Evolutionary conservation across 805 yeast genomes (phyloP).

Genomic region (Candida easanensis): DNA sequence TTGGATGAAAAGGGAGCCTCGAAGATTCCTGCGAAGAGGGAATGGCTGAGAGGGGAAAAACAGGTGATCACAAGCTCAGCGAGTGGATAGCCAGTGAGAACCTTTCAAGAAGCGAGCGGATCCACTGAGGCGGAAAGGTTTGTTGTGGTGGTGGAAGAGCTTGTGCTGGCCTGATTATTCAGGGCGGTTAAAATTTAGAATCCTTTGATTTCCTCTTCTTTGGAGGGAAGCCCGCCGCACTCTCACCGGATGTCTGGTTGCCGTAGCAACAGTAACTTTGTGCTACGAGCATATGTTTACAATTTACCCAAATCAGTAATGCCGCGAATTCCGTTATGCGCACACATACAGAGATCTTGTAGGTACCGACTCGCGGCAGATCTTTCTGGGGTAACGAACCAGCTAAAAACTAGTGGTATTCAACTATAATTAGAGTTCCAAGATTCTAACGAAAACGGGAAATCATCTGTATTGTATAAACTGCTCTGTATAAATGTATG

Average conservation of each 20-base stretch:
- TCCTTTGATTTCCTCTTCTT: neutral
- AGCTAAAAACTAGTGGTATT: no score
- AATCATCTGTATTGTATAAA: neutral
- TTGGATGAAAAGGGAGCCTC: no score
- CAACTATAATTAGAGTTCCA: no score
- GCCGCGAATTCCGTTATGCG: no score
- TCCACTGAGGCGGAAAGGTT: neutral
- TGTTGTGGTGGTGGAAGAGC: neutral
- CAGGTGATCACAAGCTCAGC: no score
- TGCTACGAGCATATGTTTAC: slow-evolving; percentile 9
- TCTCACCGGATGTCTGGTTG: slow-evolving; percentile 6
- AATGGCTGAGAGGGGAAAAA: no score
- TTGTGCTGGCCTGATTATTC: neutral
- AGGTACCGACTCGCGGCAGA: no score
- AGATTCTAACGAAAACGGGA: no score
- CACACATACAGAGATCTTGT: no score
- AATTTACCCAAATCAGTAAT: slow-evolving; percentile 7
- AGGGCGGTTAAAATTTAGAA: slow-evolving; percentile 1
- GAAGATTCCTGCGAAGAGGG: no score
- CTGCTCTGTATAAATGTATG: neutral
- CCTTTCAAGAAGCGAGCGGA: neutral
- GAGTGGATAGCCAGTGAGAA: no score
- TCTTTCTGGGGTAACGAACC: no score
- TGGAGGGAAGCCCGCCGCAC: neutral
- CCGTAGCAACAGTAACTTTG: slow-evolving; percentile 8